Evolutionary conservation across 2,329 filamentous ascomycete species (phyloP).

Genomic region (Phaeosphaeriaceae sp.): DNA sequence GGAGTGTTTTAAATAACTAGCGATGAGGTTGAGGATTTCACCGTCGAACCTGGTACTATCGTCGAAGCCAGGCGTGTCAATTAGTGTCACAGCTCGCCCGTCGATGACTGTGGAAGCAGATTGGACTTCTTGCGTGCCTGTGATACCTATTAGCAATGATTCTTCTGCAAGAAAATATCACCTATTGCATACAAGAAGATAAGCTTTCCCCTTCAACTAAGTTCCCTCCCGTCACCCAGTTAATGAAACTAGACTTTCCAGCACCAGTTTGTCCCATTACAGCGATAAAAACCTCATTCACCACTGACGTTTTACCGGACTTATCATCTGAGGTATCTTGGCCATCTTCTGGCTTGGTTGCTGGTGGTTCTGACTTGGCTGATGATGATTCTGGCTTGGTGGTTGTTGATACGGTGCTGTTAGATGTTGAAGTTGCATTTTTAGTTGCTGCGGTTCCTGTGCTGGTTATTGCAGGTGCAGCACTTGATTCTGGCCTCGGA

Average conservation of each 20-base stretch:
- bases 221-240: constrained; percentile 7
- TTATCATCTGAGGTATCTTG: too few species aligned
- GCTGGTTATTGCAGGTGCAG: too few species aligned
- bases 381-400: too few species aligned
- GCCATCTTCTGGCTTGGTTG: too few species aligned
- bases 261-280: constrained; percentile 51
- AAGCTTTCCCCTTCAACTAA: constrained; percentile 31
- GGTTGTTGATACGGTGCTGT: too few species aligned
- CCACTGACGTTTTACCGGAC: too few species aligned
- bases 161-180: constrained; percentile 31
- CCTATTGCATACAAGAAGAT: too few species aligned
- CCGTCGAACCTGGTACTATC: constrained; percentile 52
- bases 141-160: constrained; percentile 4
- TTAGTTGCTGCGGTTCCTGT: too few species aligned
- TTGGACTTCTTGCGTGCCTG: not conserved
- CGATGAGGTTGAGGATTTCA: constrained; percentile 52
- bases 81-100: constrained; percentile 30
- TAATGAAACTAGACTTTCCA: constrained; percentile 49
- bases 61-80: constrained; percentile 58
- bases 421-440: too few species aligned
- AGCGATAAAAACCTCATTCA: too few species aligned
- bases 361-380: too few species aligned
- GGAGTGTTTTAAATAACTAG: constrained; percentile 44
- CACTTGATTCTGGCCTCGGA: too few species aligned
- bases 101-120: not conserved